phyloP scores from a whole-genome alignment of 805 yeast genomes.

The Zygosaccharomyces lentus region DNA sequence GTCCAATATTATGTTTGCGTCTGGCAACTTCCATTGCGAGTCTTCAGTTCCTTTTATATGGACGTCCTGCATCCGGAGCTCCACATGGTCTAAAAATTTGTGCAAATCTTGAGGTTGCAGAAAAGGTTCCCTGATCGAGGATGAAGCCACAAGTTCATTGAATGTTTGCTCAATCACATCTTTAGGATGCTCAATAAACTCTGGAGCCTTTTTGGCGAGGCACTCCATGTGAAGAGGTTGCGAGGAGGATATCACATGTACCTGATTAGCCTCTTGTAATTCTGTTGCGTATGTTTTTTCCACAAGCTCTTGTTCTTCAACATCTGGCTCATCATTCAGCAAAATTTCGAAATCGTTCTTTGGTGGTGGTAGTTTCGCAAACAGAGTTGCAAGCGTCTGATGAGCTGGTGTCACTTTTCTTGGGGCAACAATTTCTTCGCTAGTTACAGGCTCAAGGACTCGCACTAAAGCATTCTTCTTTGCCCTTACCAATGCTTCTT shows the following conservation, averaged over 20 bases:
- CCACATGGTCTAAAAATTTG: conserved; percentile 6
- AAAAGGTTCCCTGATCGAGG: conserved; percentile 9
- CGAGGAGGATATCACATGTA: background rate
- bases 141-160: conserved; percentile 21
- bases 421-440: conserved; percentile 5
- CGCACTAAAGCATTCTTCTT: background rate
- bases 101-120: conserved; percentile 4
- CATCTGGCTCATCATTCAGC: conserved; percentile 34
- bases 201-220: conserved; percentile 12
- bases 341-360: conserved; percentile 45
- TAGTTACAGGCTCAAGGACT: background rate
- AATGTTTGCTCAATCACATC: conserved; percentile 20
- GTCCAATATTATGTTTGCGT: conserved; percentile 4
- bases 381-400: conserved; percentile 17
- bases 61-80: conserved; percentile 6
- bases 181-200: conserved; percentile 16
- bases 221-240: conserved; percentile 9
- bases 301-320: conserved; percentile 11
- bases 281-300: background rate
- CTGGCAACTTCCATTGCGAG: conserved; percentile 1
- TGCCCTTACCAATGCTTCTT: conserved; percentile 10
- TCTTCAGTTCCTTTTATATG: background rate
- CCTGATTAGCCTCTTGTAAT: background rate
- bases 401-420: conserved; percentile 10
- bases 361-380: conserved; percentile 39